Base-by-base conservation (phyloP, 345 rosid genomes). In the Boechera divaricarpa region DNA sequence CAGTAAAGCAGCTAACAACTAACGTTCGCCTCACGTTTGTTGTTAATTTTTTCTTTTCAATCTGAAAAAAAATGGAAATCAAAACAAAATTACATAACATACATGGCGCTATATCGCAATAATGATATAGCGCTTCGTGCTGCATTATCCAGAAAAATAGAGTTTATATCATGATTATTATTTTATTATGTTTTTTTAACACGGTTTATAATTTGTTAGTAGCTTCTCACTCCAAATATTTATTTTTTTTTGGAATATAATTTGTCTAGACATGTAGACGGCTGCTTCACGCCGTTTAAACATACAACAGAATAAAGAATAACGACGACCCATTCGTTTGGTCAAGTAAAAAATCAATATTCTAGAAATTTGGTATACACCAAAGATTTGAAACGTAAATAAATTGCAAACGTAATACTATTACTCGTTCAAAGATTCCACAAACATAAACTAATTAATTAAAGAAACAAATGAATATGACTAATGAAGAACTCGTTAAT, bases 361-460 rank as follows among this genome's bases (percentile, higher is more conserved):
- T 63, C 3, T 72, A 15, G 1, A 11, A 58, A 33, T 13, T 13
- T 48, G 38, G 18, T 28, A 39, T 29, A 52, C 24, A 70, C 32
- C 28, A 42, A 52, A 32, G 15, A 51, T 4, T 48, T 48, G 60
- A 49, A 72, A 64, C 53, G 56, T 64, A 31, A 45, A 65, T 65
- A 47, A 28, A 56, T 13, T 71, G 53, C 16, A 63, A 21, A 28
- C 12, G n/a, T 39, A 62, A 28, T 18, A 54, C 2, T 45, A 70
- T 7, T 12, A 44, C 44, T 13, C 9, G 13, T 45, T 68, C 63
- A 76, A 76, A 44, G 74, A 76, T 76, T 62, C 75, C 42, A 69
- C 57, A 1, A 18, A 47, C 10, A 5, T 15, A 45, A 45, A 45
- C 2, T 28, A 42, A 24, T 47, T 33, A 26, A 47, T 33, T 21